Conservation (phyloP, 306 rosid genomes). For the Castanea crenata region DNA sequence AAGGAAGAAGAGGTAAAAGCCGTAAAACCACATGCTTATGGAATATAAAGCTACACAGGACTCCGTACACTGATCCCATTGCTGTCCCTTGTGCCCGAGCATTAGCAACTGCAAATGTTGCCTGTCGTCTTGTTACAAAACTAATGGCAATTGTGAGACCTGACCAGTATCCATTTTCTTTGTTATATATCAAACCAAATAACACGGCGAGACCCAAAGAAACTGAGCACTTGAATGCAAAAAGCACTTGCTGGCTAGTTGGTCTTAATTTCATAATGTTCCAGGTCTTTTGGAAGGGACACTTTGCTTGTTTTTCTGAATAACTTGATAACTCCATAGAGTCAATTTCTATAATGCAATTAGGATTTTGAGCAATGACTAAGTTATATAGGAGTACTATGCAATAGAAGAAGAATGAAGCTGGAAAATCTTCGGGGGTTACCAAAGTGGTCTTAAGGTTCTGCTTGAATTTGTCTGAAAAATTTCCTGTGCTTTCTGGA, state of each 20-base stretch:
- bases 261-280: constrained; percentile 32
- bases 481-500: constrained; percentile 26
- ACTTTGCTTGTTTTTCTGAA: neutral
- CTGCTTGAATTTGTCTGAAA: constrained; percentile 20
- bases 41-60: constrained; percentile 47
- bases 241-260: constrained; percentile 31
- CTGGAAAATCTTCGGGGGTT: constrained; percentile 36
- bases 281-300: constrained; percentile 15
- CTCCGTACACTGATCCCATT: constrained; percentile 71
- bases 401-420: constrained; percentile 63
- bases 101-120: constrained; percentile 58
- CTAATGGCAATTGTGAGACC: constrained; percentile 69
- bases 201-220: constrained; percentile 67
- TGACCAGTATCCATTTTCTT: constrained; percentile 60
- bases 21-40: constrained; percentile 24
- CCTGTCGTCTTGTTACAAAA: constrained; percentile 48
- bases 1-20: constrained; percentile 59
- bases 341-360: constrained; percentile 1
- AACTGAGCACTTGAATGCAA: constrained; percentile 71
- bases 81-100: constrained; percentile 84
- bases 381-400: constrained; percentile 41
- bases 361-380: constrained; percentile 21
- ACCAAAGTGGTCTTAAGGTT: constrained; percentile 21
- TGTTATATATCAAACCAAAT: constrained; percentile 55
- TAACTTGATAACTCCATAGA: neutral